Evolutionary conservation across 495 filamentous ascomycete genomes (phyloP), one percentile per base, ranked within the genome.

Genomic region (Aspergillus nanangensis): DNA sequence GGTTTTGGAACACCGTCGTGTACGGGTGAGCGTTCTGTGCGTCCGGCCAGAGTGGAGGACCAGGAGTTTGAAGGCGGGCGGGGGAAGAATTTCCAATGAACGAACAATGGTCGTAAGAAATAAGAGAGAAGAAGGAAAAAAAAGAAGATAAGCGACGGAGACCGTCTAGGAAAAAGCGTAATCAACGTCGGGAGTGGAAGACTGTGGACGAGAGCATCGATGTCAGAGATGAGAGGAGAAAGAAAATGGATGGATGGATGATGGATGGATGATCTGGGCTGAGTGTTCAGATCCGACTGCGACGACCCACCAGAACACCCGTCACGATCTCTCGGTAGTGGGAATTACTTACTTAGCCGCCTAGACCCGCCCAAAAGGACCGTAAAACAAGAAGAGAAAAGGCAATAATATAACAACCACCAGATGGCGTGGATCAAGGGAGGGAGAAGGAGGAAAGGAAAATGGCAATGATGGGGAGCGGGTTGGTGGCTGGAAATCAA

Each of bases 151-250:
- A 27, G 39, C 33, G 29, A 48, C 15, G 34, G 47, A 53, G 59
- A 11, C 25, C 11, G 25, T 29, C 25, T 7, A 29, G 25, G 25
- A n/a, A n/a, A n/a, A n/a, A n/a, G n/a, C n/a, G n/a, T n/a, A n/a
- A n/a, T n/a, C n/a, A n/a, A n/a, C n/a, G n/a, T n/a, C n/a, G 25
- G 25, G 7, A 11, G 25, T 11, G 25, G 25, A 29, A 11, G 25
- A 11, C 7, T 29, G 25, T 7, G 11, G 5, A 11, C 11, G 7
- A 29, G 25, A 29, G 11, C 25, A 29, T 5, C 7, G 25, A 29
- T 11, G 25, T 11, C 53, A 44, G 48, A 58, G 38, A 62, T 55
- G 61, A 58, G 53, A 65, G 56, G 61, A 66, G 52, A 60, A 62
- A 56, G 57, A 56, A 50, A 59, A 60, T 60, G 60, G 57, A 58